Percentiles rank a stretch among this genome's conserved stretches.
Evolutionary conservation across 257 asterid species (phyloP).

Genomic region (Osmanthus fragrans): DNA sequence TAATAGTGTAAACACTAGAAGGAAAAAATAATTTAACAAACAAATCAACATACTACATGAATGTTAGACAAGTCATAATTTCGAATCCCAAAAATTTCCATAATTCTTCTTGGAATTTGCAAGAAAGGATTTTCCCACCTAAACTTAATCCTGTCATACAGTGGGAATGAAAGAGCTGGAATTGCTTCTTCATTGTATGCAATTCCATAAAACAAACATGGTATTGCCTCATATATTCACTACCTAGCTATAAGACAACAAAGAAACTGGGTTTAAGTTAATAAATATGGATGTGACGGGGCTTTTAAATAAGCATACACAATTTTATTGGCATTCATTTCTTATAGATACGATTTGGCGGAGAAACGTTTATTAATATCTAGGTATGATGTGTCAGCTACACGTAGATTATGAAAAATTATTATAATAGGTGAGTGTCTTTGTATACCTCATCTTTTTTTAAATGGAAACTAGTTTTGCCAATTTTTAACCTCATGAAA

Average conservation of each 20-base stretch:
- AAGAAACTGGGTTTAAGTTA: neutral
- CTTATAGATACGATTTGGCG: neutral
- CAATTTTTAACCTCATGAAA: neutral
- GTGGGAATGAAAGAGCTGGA: neutral
- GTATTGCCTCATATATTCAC: neutral
- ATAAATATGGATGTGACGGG: neutral
- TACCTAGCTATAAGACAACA: neutral
- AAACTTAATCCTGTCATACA: neutral
- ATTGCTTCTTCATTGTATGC: neutral
- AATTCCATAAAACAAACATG: neutral
- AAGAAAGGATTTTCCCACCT: neutral
- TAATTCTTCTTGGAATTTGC: neutral
- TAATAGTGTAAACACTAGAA: neutral
- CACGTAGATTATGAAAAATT: neutral
- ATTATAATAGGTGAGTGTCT: neutral
- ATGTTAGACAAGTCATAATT: too few species aligned
- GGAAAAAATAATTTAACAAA: neutral
- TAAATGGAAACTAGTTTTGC: neutral
- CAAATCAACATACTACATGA: neutral
- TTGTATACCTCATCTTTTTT: neutral
- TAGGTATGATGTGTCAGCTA: neutral
- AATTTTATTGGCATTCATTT: neutral
- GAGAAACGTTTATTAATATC: neutral
- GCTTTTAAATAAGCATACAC: neutral
- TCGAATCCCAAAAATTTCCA: too few species aligned